A percentile compares a stretch with the other conserved stretches of the same genome.
Evolutionary conservation across 805 yeast species (phyloP).

Genomic region (Yamadazyma scolyti): DNA sequence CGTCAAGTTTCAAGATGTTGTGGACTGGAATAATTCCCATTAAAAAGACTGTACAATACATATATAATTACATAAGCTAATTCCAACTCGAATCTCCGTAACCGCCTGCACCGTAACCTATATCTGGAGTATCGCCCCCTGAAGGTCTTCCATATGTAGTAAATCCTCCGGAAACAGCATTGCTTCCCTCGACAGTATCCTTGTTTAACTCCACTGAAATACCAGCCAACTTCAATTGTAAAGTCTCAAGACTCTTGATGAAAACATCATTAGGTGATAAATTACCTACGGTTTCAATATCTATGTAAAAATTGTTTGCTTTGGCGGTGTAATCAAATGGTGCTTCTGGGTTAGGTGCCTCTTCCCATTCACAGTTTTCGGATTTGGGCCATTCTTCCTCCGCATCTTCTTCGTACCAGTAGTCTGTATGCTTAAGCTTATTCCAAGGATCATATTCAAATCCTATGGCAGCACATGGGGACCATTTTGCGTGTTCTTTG

Average conservation of each 20-base stretch:
- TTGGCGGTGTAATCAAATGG: slow-evolving; percentile 79
- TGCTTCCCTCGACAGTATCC: slow-evolving; percentile 38
- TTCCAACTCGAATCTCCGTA: slow-evolving; percentile 34
- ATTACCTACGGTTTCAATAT: slow-evolving; percentile 89
- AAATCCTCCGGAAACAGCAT: slow-evolving; percentile 41
- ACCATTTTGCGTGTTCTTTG: slow-evolving; percentile 98
- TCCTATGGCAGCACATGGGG: slow-evolving; percentile 92
- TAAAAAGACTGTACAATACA: not conserved
- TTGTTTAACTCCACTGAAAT: slow-evolving; percentile 65
- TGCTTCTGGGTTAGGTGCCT: slow-evolving; percentile 85
- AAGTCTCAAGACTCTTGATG: slow-evolving; percentile 73
- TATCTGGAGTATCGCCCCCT: slow-evolving; percentile 15
- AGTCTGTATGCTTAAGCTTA: slow-evolving; percentile 91
- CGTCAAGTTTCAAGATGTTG: slow-evolving; percentile 73
- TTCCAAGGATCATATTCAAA: slow-evolving; percentile 99
- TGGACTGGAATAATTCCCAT: slow-evolving; percentile 59
- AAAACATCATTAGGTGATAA: slow-evolving; percentile 89
- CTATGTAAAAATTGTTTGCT: slow-evolving; percentile 79
- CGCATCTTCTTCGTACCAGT: slow-evolving; percentile 91
- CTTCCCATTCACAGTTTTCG: slow-evolving; percentile 91
- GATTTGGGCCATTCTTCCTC: slow-evolving; percentile 92
- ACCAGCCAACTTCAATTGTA: slow-evolving; percentile 88
- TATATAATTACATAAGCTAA: slow-evolving; percentile 6
- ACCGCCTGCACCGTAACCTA: slow-evolving; percentile 29
- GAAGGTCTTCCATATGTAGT: slow-evolving; percentile 43